phyloP scores from a whole-genome alignment of 1,284 basidiomycete species.

The Volvariella surrecta region DNA sequence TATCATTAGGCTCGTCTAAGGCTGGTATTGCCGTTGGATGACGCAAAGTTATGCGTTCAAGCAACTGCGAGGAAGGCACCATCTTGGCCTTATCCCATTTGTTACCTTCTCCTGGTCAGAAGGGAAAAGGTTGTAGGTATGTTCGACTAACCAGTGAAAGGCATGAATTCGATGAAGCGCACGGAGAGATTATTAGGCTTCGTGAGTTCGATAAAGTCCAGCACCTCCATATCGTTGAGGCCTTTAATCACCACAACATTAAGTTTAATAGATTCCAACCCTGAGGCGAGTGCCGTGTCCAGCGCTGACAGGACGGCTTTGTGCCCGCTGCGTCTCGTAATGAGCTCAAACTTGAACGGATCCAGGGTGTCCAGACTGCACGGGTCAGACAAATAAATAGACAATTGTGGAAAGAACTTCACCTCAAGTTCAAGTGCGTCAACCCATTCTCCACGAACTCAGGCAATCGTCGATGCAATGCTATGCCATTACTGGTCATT shows the following conservation, averaged over 20 bases:
- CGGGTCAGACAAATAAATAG: neutral
- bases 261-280: conserved; percentile 61
- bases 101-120: conserved; percentile 47
- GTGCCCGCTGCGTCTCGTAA: conserved; percentile 73
- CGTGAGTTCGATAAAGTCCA: conserved; percentile 75
- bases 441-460: conserved; percentile 64
- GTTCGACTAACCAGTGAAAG: conserved; percentile 61
- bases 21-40: conserved; percentile 46
- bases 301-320: conserved; percentile 66
- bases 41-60: conserved; percentile 37
- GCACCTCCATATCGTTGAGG: conserved; percentile 72
- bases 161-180: conserved; percentile 92
- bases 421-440: conserved; percentile 81
- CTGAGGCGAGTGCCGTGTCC: conserved; percentile 47
- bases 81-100: conserved; percentile 81
- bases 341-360: conserved; percentile 81
- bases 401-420: neutral
- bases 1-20: conserved; percentile 69
- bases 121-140: conserved; percentile 1
- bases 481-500: conserved; percentile 83
- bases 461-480: conserved; percentile 65
- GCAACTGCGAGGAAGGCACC: conserved; percentile 61
- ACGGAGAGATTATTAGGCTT: conserved; percentile 57
- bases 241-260: conserved; percentile 81
- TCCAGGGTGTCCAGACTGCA: conserved; percentile 78